phyloP scores from a whole-genome alignment of 2,329 filamentous ascomycete species.

The Apiospora koreana region DNA sequence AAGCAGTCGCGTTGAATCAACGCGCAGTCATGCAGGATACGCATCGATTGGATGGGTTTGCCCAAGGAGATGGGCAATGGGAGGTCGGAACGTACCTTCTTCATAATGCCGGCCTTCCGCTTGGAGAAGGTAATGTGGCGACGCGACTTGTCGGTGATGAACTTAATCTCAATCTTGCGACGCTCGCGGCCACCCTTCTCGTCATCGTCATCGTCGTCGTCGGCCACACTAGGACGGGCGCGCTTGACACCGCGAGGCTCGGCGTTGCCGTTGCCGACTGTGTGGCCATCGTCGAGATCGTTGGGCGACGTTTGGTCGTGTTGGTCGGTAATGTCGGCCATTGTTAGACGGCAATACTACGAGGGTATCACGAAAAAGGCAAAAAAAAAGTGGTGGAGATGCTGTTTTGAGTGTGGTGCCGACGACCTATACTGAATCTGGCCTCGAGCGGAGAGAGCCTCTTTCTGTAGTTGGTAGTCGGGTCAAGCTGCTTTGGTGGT shows the following conservation, averaged over 20 bases:
- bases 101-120: slow-evolving; percentile 99
- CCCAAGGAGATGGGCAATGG: neutral
- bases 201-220: slow-evolving; percentile 96
- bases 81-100: slow-evolving; percentile 73
- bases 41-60: neutral
- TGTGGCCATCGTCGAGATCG: slow-evolving; percentile 72
- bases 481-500: slow-evolving; percentile 30
- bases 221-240: slow-evolving; percentile 75
- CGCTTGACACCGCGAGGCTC: slow-evolving; percentile 89
- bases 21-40: neutral
- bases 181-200: slow-evolving; percentile 97
- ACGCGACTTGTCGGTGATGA: slow-evolving; percentile 99
- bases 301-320: slow-evolving; percentile 75
- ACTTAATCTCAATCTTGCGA: slow-evolving; percentile 99
- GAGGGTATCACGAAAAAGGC: slow-evolving; percentile 53
- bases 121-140: slow-evolving; percentile 99
- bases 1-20: neutral
- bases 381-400: slow-evolving; percentile 59
- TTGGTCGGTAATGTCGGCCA: slow-evolving; percentile 80
- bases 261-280: slow-evolving; percentile 70
- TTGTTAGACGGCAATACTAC: slow-evolving; percentile 39
- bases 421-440: slow-evolving; percentile 68
- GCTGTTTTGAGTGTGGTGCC: slow-evolving; percentile 66
- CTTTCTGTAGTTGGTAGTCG: slow-evolving; percentile 41
- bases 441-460: slow-evolving; percentile 52